Conservation (phyloP, 78 protist species). For the Cavenderia fasciculata region DNA sequence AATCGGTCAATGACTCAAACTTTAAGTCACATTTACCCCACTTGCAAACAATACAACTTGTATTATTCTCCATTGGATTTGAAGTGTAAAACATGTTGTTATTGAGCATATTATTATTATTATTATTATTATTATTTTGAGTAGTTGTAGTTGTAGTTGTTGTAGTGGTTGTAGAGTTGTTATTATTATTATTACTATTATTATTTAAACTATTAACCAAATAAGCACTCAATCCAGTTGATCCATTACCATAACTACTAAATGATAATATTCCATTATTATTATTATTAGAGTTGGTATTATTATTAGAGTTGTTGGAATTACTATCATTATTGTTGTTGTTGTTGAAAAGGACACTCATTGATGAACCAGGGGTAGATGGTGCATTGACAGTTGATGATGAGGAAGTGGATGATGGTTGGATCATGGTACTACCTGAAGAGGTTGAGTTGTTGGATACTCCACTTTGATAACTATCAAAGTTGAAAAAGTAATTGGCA, state of each 20-base stretch:
- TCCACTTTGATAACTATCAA: constrained; percentile 2
- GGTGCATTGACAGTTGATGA: background rate
- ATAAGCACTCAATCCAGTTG: too few relatives aligned
- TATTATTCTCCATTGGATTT: background rate
- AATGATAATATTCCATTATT: too few relatives aligned
- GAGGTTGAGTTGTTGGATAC: background rate
- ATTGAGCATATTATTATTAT: background rate
- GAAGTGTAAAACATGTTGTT: background rate
- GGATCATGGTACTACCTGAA: background rate
- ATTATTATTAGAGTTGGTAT: background rate
- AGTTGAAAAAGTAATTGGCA: constrained; percentile 14
- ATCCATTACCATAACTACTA: too few relatives aligned
- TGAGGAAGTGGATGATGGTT: background rate
- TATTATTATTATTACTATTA: background rate
- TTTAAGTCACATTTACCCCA: constrained; percentile 52
- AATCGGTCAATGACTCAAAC: constrained; percentile 53
- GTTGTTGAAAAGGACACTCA: background rate
- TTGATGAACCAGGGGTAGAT: background rate
- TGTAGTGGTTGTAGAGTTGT: constrained; percentile 9
- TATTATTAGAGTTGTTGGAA: background rate
- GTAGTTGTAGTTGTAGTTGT: background rate
- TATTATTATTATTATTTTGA: background rate
- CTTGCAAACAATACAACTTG: constrained; percentile 18
- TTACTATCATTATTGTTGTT: background rate
- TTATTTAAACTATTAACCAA: too few relatives aligned